A percentile compares a stretch with the other conserved stretches of the same genome.
These are phyloP conservation scores for Eleusine indica DNA, from an alignment of 176 grass and related monocot genomes.

Conservation along the genomic window DNA sequence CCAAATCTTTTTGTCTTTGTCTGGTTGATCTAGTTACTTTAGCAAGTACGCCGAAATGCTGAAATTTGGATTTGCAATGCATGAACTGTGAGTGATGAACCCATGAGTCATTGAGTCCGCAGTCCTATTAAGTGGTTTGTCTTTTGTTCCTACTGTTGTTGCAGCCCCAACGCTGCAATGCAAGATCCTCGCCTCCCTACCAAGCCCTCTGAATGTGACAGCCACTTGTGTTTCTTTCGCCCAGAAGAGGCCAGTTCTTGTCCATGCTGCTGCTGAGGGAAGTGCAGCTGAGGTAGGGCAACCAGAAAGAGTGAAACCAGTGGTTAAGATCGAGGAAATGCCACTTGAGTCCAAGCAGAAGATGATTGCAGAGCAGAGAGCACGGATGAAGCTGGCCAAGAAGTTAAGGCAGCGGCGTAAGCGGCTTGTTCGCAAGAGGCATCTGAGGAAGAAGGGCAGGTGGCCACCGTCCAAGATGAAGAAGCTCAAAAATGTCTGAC, in stretches of 20 bases:
- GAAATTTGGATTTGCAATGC: neutral
- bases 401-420: constrained; percentile 70
- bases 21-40: neutral
- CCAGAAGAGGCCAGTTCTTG: constrained; percentile 56
- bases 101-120: neutral
- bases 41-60: neutral
- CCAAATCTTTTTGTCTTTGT: neutral
- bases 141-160: constrained; percentile 23
- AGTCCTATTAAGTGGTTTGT: constrained; percentile 25
- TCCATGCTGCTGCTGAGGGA: constrained; percentile 50
- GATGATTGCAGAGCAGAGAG: constrained; percentile 62
- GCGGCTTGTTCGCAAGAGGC: constrained; percentile 75
- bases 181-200: constrained; percentile 33
- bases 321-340: constrained; percentile 53
- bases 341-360: constrained; percentile 72
- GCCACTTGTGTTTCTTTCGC: constrained; percentile 15
- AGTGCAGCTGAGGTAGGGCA: constrained; percentile 40
- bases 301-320: constrained; percentile 45
- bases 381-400: constrained; percentile 66
- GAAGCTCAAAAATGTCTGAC: constrained; percentile 72
- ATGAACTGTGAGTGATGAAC: neutral
- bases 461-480: constrained; percentile 88
- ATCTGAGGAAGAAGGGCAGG: constrained; percentile 83
- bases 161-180: constrained; percentile 59
- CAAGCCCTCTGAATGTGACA: constrained; percentile 37